phyloP scores from a whole-genome alignment of 2,329 filamentous ascomycete species.

The Gnomoniopsis sp. region DNA sequence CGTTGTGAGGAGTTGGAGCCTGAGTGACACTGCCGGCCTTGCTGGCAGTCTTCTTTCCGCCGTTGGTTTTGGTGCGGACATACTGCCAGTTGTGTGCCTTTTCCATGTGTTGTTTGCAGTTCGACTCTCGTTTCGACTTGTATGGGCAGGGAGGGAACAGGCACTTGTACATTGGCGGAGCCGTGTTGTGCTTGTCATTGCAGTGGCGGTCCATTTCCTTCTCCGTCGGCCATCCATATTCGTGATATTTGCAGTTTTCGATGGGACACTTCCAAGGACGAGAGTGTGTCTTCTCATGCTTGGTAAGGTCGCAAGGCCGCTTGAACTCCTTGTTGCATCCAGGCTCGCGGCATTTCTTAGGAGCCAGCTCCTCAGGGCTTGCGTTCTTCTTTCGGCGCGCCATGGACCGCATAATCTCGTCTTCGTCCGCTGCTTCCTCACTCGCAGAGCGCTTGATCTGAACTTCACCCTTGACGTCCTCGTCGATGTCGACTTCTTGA shows the following conservation, averaged over 20 bases:
- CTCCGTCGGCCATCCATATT: conserved; percentile 91
- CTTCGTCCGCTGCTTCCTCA: conserved; percentile 72
- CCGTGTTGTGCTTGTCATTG: conserved; percentile 89
- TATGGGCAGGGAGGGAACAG: conserved; percentile 81
- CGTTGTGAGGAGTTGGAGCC: conserved; percentile 53
- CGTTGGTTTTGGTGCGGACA: conserved; percentile 87
- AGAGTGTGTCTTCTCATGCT: conserved; percentile 97
- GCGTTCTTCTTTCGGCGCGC: conserved; percentile 93
- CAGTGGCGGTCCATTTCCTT: conserved; percentile 95
- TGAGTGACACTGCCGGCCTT: conserved; percentile 46
- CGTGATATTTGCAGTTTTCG: conserved; percentile 81
- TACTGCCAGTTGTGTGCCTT: conserved; percentile 93
- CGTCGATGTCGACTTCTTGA: conserved; percentile 55
- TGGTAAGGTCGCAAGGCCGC: conserved; percentile 93
- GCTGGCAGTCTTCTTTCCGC: conserved; percentile 52
- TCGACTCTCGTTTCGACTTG: conserved; percentile 91
- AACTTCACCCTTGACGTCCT: conserved; percentile 43
- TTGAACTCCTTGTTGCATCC: conserved; percentile 91
- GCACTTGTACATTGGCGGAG: conserved; percentile 81
- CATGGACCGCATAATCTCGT: conserved; percentile 86
- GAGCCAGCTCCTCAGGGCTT: conserved; percentile 76
- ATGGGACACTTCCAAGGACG: conserved; percentile 92
- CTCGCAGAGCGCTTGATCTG: conserved; percentile 65
- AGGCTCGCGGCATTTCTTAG: conserved; percentile 70
- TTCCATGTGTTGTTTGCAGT: conserved; percentile 99